These are phyloP conservation scores for Penicillium sp. DNA, from an alignment of 2,329 filamentous ascomycete species.

Conservation along the genomic window DNA sequence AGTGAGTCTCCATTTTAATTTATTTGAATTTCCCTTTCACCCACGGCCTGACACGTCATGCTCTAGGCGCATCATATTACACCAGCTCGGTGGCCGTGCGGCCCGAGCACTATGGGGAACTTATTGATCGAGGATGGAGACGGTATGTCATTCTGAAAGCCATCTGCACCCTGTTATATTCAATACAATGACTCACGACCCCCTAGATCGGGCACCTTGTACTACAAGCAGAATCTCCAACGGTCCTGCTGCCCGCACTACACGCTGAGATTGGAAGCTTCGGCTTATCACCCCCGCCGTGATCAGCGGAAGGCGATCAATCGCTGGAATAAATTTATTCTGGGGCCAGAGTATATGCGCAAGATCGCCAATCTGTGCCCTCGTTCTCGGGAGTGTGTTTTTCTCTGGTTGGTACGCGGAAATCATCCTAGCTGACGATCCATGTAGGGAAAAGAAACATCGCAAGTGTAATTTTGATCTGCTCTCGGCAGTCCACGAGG, in stretches of 20 bases:
- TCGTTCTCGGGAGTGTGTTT: constrained; percentile 44
- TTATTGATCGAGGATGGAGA: constrained; percentile 53
- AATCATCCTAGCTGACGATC: constrained; percentile 8
- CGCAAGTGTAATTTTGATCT: constrained; percentile 48
- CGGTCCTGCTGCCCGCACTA: constrained; percentile 89
- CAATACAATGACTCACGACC: constrained; percentile 10
- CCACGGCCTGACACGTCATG: constrained; percentile 18
- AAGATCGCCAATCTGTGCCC: constrained; percentile 49
- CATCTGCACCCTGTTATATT: background rate
- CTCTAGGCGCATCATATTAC: constrained; percentile 48
- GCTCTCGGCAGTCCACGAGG: constrained; percentile 41
- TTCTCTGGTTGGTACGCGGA: background rate
- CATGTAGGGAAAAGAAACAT: constrained; percentile 44
- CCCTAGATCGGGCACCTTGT: constrained; percentile 48
- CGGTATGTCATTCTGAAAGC: constrained; percentile 32
- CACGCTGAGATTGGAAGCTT: constrained; percentile 49
- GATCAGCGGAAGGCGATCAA: constrained; percentile 52
- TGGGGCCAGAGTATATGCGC: constrained; percentile 50
- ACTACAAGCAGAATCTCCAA: constrained; percentile 60
- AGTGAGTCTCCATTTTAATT: constrained; percentile 39
- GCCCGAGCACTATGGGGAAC: constrained; percentile 49
- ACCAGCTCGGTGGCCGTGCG: constrained; percentile 45
- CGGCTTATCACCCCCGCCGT: constrained; percentile 44
- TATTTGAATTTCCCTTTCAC: background rate
- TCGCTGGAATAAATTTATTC: constrained; percentile 49